Evolutionary conservation across 2,329 filamentous ascomycete genomes (phyloP), one percentile per base, ranked within the genome.

Genomic region (Arthrinium puccinioides): DNA sequence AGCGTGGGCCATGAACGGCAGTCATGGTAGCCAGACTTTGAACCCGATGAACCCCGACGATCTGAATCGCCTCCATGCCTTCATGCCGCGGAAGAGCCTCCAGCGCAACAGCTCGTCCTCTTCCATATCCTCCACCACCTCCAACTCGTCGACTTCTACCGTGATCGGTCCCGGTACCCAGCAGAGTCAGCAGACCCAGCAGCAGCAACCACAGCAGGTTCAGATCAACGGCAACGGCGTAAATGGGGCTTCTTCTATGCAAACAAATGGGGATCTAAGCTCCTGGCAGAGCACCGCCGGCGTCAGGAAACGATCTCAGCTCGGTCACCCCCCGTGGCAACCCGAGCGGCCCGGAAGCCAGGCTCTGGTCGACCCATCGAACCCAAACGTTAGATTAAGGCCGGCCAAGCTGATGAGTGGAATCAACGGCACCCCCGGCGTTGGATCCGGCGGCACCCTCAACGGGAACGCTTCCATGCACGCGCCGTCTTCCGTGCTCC

Each of bases 101-200:
- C 86, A 90, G 60, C 81, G 90, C 59, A 83, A 83, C 55, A 94
- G 87, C 69, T 97, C 90, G 24, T 92, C 87, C 41, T 94, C 88
- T 4, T 95, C 89, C 31, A 72, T 94, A 46, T 84, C 86, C 11
- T 78, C 79, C 34, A 76, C 68, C 27, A 66, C 71, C 1, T 81
- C 78, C 21, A 64, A 63, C 40, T 74, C 76, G 13, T 80, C 77
- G 6, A 69, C 65, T 9, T 78, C 82, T 3, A 84, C 82, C 38
- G 67, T 84, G 9, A 20, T 30, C 15, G 35, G 35, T 19, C 35
- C 28, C 19, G 31, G 20, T 18, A 23, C 21, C 11, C 35, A 37
- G 35, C 27, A 18, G 35, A 15, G 14, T 13, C 19, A 19, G n/a
- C 35, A 31, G 21, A 15, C 21, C 7, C 29, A 8, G n/a, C 29